A percentile compares a stretch with the other conserved stretches of the same genome.
These are phyloP conservation scores for Acanthamoeba lenticulata DNA, from an alignment of 208 protist genomes.

Conservation along the genomic window DNA sequence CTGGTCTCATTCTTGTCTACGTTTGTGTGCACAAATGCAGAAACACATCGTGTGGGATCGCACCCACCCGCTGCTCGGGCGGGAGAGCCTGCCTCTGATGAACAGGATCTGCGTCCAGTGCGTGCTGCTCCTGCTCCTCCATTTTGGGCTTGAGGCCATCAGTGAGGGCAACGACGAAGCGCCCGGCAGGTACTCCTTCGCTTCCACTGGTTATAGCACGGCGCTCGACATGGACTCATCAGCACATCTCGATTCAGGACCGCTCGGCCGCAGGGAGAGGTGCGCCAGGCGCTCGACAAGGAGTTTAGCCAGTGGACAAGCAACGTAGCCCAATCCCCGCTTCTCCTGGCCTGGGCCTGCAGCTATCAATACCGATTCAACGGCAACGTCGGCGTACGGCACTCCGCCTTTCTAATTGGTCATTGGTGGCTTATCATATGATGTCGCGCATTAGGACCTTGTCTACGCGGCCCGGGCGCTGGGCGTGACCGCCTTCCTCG, in stretches of 20 bases:
- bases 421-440: background rate
- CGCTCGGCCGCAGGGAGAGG: background rate
- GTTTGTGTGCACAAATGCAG: background rate
- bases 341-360: conserved; percentile 46
- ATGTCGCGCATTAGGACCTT: background rate
- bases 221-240: no score
- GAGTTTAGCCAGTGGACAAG: background rate
- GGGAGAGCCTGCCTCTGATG: background rate
- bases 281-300: background rate
- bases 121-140: background rate
- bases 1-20: no score
- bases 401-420: background rate
- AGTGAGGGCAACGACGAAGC: background rate
- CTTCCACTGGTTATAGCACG: background rate
- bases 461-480: background rate
- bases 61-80: background rate
- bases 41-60: background rate
- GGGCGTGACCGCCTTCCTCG: background rate
- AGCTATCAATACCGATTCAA: background rate
- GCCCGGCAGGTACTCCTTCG: background rate
- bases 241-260: no score
- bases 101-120: background rate
- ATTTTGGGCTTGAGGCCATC: background rate
- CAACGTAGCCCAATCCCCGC: background rate
- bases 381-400: background rate